Conservation (phyloP, 1,139 yeast genomes). For the Debaryomycetaceae sp. region DNA sequence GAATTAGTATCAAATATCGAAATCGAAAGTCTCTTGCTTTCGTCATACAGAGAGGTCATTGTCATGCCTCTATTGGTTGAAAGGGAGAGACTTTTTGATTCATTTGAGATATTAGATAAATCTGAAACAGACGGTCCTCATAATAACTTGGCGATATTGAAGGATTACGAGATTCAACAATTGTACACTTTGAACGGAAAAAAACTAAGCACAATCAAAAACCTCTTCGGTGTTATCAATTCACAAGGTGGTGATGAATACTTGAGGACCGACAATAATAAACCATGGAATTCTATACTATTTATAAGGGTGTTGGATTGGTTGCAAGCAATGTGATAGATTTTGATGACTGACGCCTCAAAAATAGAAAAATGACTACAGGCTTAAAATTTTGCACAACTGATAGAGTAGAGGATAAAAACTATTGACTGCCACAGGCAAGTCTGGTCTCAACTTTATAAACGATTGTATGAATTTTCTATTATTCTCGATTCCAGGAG, state of each 20-base stretch:
- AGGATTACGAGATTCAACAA: background rate
- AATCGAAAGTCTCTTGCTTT: conserved; percentile 26
- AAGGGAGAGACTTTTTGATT: conserved; percentile 12
- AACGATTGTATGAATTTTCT: no score
- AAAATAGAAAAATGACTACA: no score
- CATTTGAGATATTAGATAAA: background rate
- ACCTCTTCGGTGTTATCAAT: background rate
- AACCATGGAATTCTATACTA: background rate
- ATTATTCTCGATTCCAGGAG: no score
- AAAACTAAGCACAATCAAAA: background rate
- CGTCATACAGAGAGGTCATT: conserved; percentile 30
- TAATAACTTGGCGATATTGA: background rate
- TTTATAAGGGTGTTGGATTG: background rate
- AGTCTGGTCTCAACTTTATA: no score
- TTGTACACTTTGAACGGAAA: background rate
- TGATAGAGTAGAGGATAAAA: no score
- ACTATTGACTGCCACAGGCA: no score
- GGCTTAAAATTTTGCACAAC: no score
- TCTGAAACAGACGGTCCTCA: background rate
- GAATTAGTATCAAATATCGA: conserved; percentile 16
- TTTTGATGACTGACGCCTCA: no score
- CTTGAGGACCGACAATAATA: background rate
- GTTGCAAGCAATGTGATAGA: background rate
- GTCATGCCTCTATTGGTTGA: conserved; percentile 26
- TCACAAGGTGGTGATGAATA: background rate